A percentile compares a stretch with the other conserved stretches of the same genome.
These are phyloP conservation scores for Striga asiatica DNA, from an alignment of 257 asterid genomes.

Conservation along the genomic window DNA sequence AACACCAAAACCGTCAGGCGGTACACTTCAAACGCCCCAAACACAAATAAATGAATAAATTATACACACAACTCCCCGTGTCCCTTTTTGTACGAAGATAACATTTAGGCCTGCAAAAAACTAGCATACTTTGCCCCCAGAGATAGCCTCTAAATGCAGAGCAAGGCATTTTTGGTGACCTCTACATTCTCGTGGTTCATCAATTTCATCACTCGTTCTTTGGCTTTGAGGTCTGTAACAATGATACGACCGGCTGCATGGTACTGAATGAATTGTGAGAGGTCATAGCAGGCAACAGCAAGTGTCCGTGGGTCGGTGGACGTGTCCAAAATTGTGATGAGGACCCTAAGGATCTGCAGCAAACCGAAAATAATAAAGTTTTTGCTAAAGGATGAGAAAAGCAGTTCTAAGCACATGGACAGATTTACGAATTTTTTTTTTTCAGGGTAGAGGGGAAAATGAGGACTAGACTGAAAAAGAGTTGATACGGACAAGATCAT, in stretches of 20 bases:
- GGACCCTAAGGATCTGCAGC: constrained; percentile 72
- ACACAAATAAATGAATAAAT: no score
- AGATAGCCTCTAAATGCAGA: constrained; percentile 90
- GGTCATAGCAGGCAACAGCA: constrained; percentile 86
- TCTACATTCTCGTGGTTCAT: constrained; percentile 80
- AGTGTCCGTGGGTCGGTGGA: constrained; percentile 74
- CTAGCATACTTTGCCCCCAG: constrained; percentile 96
- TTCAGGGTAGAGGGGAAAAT: no score
- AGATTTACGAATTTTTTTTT: neutral
- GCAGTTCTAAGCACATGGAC: neutral
- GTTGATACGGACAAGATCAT: no score
- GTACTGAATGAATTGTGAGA: constrained; percentile 82
- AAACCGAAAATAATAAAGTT: no score
- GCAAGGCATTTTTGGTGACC: constrained; percentile 87
- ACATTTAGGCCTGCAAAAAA: constrained; percentile 58
- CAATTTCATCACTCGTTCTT: constrained; percentile 90
- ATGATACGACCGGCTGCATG: constrained; percentile 91
- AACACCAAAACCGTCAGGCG: no score
- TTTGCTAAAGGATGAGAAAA: neutral
- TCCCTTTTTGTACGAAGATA: no score
- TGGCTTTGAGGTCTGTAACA: constrained; percentile 83
- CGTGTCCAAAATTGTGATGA: constrained; percentile 76
- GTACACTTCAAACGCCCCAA: no score
- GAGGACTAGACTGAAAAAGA: no score
- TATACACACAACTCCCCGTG: no score